Evolutionary conservation across 2,329 filamentous ascomycete species (phyloP), one percentile per base, ranked within the genome.

Genomic region (Trichophyton equinum): DNA sequence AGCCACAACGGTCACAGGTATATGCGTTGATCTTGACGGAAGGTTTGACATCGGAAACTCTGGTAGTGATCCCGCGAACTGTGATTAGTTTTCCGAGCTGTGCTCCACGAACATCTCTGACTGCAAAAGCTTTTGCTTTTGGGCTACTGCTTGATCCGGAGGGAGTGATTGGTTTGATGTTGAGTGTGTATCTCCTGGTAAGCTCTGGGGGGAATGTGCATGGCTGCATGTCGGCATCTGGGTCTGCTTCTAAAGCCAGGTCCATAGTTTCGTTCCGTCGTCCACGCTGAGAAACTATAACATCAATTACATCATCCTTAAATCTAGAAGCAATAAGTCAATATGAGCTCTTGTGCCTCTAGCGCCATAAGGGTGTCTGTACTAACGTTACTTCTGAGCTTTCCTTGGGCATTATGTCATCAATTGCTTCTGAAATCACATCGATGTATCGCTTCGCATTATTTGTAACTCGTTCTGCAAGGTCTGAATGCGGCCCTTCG

Each of bases 21-120:
- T 99, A 99, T 42, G 94, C 94, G 73, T 95, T 96, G 70, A 99
- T 95, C 71, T 92, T 88, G n/a, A 97, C 89, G 9, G 94, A 85
- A 42, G 94, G 94, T 79, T 99, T 99, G 68, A 99, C 94, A 71
- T 99, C 94, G 1, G 94, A 96, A 1, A 97, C 94, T 70, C 94
- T 83, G 1, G 94, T 99, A 1, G 91, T 86, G 65, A 99, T 99
- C 65, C 91, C 92, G 62, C 94, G 86, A 57, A 99, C 83, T 3
- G 94, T 97, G 72, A 99, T 97, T 64, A 99, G 82, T 68, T 89
- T 85, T 56, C 94, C 94, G 1, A 99, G 82, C 72, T 99, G 89
- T 68, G 96, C 91, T 67, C 92, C 94, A 47, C 89, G 86, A 33
- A 99, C 89, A 70, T 97, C 85, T 65, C 94, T 86, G 33, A 99